Base-by-base conservation (phyloP, 139 green algal genomes). In the Chara braunii region DNA sequence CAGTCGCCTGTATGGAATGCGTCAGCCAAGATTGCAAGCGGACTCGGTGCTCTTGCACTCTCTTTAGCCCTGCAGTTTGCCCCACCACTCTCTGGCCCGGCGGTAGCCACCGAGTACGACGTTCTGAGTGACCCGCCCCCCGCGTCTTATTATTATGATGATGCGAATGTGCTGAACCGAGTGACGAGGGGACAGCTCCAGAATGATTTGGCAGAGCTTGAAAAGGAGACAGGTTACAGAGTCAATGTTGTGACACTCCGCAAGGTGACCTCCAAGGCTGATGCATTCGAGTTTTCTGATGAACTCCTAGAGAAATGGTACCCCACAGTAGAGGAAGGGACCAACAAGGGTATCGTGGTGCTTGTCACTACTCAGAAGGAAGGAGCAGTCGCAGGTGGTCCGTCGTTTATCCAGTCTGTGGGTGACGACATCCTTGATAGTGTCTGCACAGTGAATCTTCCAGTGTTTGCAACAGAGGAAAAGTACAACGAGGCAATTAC, bases 361-460 rank as follows among this genome's bases (percentile, higher is more conserved):
- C 72, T 99, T 22, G 85, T 98, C 33, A 96, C 90, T 0, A 74
- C 91, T 18, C 70, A 60, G 54, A 98, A 97, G 80, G 92, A 98
- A 62, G 92, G 92, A 18, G 92, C 91, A 1, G 58, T 98, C 11
- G 89, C 86, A 29, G 92, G 92, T 48, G 92, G 92, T 18, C 72
- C 83, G 1, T 44, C 34, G 26, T 96, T 98, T 76, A 78, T 88
- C 44, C 65, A 75, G 54, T 79, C 84, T 1, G 60, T 97, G 2
- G 90, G 90, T n/a, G 91, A 98, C 37, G 80, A 91, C 26, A 54
- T 99, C n/a, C 79, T 97, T 3, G 94, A 98, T 59, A 83, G 66
- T 34, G 78, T 99, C 23, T 78, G 89, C 5, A 60, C 65, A 34
- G 89, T 95, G 60, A 95, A 97, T 84, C 94, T 98, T 66, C 88